A percentile compares a stretch with the other conserved stretches of the same genome.
Conservation (phyloP, 139 green algal species). For the Chlorella sp. region DNA sequence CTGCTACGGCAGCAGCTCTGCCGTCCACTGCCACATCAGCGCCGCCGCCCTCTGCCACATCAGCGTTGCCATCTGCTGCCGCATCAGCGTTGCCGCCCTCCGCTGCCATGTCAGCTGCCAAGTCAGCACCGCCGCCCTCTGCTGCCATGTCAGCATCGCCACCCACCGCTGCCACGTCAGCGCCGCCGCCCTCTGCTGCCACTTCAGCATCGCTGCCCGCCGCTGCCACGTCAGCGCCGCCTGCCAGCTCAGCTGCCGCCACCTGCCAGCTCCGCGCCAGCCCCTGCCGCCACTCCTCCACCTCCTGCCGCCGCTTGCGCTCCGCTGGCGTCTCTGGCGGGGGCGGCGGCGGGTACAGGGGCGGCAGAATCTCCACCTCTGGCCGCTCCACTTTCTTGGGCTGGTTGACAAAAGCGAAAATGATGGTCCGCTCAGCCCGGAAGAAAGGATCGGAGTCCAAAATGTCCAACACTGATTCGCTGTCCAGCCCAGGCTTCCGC, state of each 20-base stretch:
- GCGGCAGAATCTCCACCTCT: constrained; percentile 18
- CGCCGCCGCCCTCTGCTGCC: background rate
- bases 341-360: background rate
- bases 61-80: too few relatives aligned
- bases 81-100: too few relatives aligned
- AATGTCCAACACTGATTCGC: background rate
- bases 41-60: too few relatives aligned
- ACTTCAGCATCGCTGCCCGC: too few relatives aligned
- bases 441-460: background rate
- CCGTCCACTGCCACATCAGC: too few relatives aligned
- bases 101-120: too few relatives aligned
- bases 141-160: too few relatives aligned
- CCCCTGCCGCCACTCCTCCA: constrained; percentile 21
- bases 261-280: constrained; percentile 3
- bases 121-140: too few relatives aligned
- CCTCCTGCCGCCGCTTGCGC: background rate
- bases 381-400: constrained; percentile 1
- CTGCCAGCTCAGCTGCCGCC: too few relatives aligned
- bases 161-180: too few relatives aligned
- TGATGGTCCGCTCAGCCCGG: constrained; percentile 13
- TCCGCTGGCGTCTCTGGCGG: background rate
- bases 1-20: too few relatives aligned
- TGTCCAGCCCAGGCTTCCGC: background rate
- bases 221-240: background rate
- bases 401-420: background rate